These are phyloP conservation scores for Tolypocladium pustulatum DNA, from an alignment of 2,329 filamentous ascomycete genomes.

Conservation along the genomic window DNA sequence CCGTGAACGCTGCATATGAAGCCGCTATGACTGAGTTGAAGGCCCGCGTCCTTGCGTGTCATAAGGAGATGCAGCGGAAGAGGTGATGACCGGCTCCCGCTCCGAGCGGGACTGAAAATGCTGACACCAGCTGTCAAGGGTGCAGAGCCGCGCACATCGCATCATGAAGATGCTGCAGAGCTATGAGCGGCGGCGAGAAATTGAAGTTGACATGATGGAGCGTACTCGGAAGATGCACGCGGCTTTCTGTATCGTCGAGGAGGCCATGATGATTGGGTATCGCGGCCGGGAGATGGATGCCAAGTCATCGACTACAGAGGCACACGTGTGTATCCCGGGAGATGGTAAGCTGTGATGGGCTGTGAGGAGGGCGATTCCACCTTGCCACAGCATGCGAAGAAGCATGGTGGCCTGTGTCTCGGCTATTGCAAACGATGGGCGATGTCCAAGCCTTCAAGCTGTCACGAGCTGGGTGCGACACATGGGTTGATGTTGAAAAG, in stretches of 20 bases:
- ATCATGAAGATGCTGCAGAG: conserved; percentile 29
- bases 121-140: neutral
- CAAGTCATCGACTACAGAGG: neutral
- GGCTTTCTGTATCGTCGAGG: conserved; percentile 13
- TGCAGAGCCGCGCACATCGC: neutral
- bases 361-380: neutral
- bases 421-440: neutral
- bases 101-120: neutral
- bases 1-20: conserved; percentile 11
- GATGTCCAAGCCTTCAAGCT: neutral
- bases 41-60: conserved; percentile 9
- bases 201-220: conserved; percentile 17
- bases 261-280: conserved; percentile 18
- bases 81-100: neutral
- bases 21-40: conserved; percentile 14
- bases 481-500: neutral
- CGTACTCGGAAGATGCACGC: conserved; percentile 7
- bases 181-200: conserved; percentile 12
- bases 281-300: conserved; percentile 15
- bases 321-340: neutral
- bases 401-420: neutral
- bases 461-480: neutral
- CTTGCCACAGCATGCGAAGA: neutral
- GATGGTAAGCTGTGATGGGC: neutral
- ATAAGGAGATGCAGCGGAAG: conserved; percentile 11